These are phyloP conservation scores for Knoxdaviesia capensis DNA, from an alignment of 2,329 filamentous ascomycete species.

Conservation along the genomic window DNA sequence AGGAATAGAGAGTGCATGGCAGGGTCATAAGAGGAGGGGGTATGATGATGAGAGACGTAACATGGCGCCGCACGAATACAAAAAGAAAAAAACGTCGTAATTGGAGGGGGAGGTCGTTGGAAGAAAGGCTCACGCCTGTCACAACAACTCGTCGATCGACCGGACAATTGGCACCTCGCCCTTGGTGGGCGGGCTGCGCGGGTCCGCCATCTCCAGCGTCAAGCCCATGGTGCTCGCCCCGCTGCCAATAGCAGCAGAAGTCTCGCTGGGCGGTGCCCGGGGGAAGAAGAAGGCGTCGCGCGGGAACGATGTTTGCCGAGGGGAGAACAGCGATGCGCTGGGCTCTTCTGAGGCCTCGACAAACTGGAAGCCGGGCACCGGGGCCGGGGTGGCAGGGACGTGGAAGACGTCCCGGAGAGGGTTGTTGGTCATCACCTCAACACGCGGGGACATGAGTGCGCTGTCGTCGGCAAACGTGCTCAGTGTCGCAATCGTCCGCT, in stretches of 20 bases:
- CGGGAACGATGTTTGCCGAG: conserved; percentile 29
- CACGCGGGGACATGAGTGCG: conserved; percentile 49
- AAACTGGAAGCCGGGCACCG: conserved; percentile 27
- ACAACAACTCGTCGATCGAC: conserved; percentile 62
- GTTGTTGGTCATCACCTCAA: conserved; percentile 52
- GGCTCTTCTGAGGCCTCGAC: conserved; percentile 31
- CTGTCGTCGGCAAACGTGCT: conserved; percentile 21
- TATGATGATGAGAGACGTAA: background rate
- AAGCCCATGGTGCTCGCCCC: no score
- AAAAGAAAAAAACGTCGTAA: background rate
- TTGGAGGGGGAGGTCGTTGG: background rate
- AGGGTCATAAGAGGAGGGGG: background rate
- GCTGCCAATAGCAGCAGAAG: no score
- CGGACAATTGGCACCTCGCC: conserved; percentile 57
- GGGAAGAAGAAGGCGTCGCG: conserved; percentile 30
- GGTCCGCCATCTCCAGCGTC: conserved; percentile 29
- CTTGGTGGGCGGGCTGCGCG: conserved; percentile 53
- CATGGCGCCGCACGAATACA: background rate
- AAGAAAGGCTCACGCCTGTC: conserved; percentile 9
- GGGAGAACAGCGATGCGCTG: conserved; percentile 31
- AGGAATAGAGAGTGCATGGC: background rate
- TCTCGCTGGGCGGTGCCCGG: conserved; percentile 17
- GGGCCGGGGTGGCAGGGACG: background rate
- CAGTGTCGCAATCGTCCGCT: background rate
- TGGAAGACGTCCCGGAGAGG: conserved; percentile 27